Percentiles rank a stretch among this genome's conserved stretches.
Evolutionary conservation across 176 grass and related monocot genomes (phyloP).

Genomic region (Chrysopogon serrulatus): DNA sequence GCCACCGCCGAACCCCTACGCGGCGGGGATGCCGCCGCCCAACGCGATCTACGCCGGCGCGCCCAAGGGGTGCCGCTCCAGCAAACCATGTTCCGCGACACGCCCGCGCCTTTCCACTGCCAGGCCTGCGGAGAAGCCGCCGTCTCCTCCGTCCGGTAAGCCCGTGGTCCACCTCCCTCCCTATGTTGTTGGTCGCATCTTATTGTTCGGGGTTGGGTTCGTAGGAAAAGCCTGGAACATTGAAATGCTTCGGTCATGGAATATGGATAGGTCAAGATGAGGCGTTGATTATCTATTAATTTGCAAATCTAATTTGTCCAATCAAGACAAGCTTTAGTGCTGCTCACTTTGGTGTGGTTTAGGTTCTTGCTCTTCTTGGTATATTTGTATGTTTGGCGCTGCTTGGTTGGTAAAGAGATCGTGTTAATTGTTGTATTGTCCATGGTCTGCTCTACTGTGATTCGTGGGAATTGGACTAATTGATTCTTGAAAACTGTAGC

Average conservation of each 20-base stretch:
- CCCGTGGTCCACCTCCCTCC: neutral
- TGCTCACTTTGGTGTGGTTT: neutral
- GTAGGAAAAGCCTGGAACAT: neutral
- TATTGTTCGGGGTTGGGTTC: neutral
- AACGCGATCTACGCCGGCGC: conserved; percentile 85
- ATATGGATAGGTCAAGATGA: neutral
- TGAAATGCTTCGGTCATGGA: neutral
- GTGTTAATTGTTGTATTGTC: neutral
- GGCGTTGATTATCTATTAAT: neutral
- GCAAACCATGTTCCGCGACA: conserved; percentile 98
- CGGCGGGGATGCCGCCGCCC: conserved; percentile 71
- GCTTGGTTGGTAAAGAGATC: neutral
- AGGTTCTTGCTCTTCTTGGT: neutral
- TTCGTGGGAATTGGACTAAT: neutral
- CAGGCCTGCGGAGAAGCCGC: conserved; percentile 74
- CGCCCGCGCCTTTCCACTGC: conserved; percentile 89
- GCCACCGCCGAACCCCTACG: conserved; percentile 56
- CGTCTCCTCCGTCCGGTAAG: conserved; percentile 71
- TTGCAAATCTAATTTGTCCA: neutral
- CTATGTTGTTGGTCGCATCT: neutral
- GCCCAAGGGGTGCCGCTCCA: conserved; percentile 80
- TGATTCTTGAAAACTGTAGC: neutral
- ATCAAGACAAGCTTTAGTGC: neutral
- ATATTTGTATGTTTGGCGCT: neutral
- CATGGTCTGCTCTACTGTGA: neutral